Base-by-base conservation (phyloP, 495 filamentous ascomycete genomes). In the Xylaria grammica region DNA sequence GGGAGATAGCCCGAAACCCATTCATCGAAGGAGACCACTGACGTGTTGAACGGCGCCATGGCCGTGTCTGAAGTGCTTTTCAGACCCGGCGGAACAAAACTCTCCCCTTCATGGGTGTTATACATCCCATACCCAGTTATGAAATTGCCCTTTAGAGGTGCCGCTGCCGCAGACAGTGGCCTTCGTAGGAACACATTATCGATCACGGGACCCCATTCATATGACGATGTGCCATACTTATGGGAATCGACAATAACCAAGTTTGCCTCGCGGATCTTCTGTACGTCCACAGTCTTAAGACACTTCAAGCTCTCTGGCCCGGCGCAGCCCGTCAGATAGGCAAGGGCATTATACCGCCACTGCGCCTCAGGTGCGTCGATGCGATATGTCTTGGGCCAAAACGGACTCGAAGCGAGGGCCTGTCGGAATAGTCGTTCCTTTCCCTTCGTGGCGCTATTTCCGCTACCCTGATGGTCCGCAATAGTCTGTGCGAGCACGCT, bases 121-220 rank as follows among this genome's bases (percentile, higher is more conserved):
- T 87, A 88, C 76, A 84, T 83, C 3, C 78, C 78, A 61, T 81
- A 83, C 8, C 80, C 77, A 42, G 71, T 69, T 6, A 85, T 80
- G 6, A 78, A 78, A 50, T 84, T 79, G 34, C 87, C 74, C 4
- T 69, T 51, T 32, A 73, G 72, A 1, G 52, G 60, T 0, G 80
- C 73, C n/a, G 58, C 42, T 2, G 84, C 81, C 7, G 78, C 60
- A 7, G 78, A 79, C 5, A 89, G 76, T 1, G 77, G 68, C 63
- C 79, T 67, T 3, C 56, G 71, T 22, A 89, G 72, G 62, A 87
- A 88, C 2, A 62, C 69, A n/a, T 75, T 81, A 61, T 87, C 85
- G 62, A 87, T 82, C 34, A 89, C 86, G 3, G 86, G 85, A 0
- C 81, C 84, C 85, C 84, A 87, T 0, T 81, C 85, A 66, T 83